These are phyloP conservation scores for Botryosphaeria agaves DNA, from an alignment of 2,329 filamentous ascomycete genomes.

Conservation along the genomic window DNA sequence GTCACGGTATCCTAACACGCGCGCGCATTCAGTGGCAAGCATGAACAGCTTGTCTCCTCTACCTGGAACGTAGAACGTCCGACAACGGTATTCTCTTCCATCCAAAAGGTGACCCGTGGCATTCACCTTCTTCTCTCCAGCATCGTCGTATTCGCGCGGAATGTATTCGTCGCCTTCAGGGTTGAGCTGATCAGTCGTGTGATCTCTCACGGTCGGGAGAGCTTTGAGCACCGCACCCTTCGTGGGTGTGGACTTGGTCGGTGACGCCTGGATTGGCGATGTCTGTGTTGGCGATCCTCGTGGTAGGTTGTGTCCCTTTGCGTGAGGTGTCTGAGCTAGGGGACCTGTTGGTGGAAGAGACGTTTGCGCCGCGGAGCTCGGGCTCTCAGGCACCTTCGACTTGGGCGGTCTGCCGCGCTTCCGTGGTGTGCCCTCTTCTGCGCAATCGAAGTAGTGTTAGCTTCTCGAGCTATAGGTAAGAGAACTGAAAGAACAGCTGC, in stretches of 20 bases:
- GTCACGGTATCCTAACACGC: constrained; percentile 84
- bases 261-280: constrained; percentile 41
- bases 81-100: constrained; percentile 74
- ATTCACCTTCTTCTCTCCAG: constrained; percentile 87
- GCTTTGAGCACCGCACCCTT: constrained; percentile 76
- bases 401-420: constrained; percentile 49
- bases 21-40: constrained; percentile 92
- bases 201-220: constrained; percentile 84
- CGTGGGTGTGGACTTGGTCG: constrained; percentile 63
- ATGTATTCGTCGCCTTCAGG: constrained; percentile 86
- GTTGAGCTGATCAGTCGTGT: constrained; percentile 90
- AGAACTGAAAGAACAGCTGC: no score
- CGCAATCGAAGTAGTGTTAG: no score
- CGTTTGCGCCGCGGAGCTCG: constrained; percentile 34
- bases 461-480: no score
- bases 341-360: constrained; percentile 22
- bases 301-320: constrained; percentile 37
- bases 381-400: constrained; percentile 39
- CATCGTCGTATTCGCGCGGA: constrained; percentile 80
- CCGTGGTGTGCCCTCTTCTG: constrained; percentile 30
- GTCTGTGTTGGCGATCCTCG: constrained; percentile 28
- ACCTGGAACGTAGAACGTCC: constrained; percentile 84
- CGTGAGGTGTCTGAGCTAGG: constrained; percentile 32
- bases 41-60: constrained; percentile 92
- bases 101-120: constrained; percentile 66